Base-by-base conservation (phyloP, 768 basidiomycete species). In the Lentinula aciculospora region DNA sequence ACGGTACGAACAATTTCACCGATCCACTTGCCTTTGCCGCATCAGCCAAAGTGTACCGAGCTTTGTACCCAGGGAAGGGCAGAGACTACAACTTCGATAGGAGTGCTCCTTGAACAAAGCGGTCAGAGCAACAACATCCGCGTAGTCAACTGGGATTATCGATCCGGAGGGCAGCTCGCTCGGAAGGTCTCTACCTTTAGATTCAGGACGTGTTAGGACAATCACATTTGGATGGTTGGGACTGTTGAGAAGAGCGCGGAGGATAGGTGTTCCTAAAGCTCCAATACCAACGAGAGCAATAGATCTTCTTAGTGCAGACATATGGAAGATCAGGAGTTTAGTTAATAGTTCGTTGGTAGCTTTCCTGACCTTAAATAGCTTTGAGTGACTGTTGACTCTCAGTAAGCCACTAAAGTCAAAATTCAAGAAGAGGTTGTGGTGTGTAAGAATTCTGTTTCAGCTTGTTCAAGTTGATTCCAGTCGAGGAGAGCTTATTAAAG, bases 1-100 rank as follows among this genome's bases (percentile, higher is more conserved):
- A 69, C 4, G 75, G 72, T 15, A 74, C 72, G 46, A 76, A 74
- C 49, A 76, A 36, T 61, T 73, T 71, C 15, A 76, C 71, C 0
- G 36, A 21, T 0, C 65, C 68, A 1, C 71, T 72, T 27, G 62
- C 64, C 56, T 72, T 71, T 29, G 74, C 71, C 9, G 74, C 74
- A 9, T 71, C 68, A 9, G 68, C 72, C 28, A 75, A 51, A 1
- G 63, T 42, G 17, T 56, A 56, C 53, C 73, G 72, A 9, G 61
- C 62, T 3, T 56, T 45, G n/a, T 68, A 61, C 1, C 63, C 70
- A 64, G 3, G 66, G 62, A 25, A 75, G 25, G 3, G 72, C 67
- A n/a, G 72, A 71, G 34, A 75, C 46, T 45, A 75, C 62, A 19
- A 75, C 74, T 36, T 74, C 63, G 13, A 73, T 65, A 2, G 62